A percentile compares a stretch with the other conserved stretches of the same genome.
These are phyloP conservation scores for Plicaturopsis crispa DNA, from an alignment of 768 basidiomycete species.

Conservation along the genomic window DNA sequence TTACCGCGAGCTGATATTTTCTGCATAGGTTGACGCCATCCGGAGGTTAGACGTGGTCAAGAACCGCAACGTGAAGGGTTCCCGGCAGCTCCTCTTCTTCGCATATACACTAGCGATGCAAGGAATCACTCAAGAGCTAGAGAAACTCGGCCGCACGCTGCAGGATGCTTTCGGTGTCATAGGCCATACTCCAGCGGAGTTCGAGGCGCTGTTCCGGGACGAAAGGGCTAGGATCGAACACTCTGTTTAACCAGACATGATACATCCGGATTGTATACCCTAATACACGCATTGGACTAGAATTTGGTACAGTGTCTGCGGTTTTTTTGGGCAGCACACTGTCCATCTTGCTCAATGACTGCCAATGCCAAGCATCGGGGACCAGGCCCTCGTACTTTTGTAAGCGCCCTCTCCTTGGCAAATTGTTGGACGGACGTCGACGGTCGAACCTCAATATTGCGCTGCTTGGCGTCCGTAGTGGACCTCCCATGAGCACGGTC, in stretches of 20 bases:
- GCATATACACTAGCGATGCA: constrained; percentile 94
- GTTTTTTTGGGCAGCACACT: too few relatives aligned
- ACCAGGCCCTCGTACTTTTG: too few relatives aligned
- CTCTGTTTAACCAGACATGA: neutral
- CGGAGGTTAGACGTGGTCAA: constrained; percentile 83
- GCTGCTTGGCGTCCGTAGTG: too few relatives aligned
- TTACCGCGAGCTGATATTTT: neutral
- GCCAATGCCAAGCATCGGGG: too few relatives aligned
- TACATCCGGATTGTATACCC: too few relatives aligned
- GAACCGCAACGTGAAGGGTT: constrained; percentile 71
- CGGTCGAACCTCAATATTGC: too few relatives aligned
- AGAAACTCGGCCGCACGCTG: constrained; percentile 68
- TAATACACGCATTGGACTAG: too few relatives aligned
- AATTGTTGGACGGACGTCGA: too few relatives aligned
- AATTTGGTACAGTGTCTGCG: too few relatives aligned
- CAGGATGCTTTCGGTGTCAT: constrained; percentile 93
- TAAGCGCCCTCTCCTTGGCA: too few relatives aligned
- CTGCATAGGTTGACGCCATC: constrained; percentile 70
- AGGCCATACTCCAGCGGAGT: constrained; percentile 72
- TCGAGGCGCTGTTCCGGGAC: constrained; percentile 63
- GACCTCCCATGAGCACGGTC: too few relatives aligned
- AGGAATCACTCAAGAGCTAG: constrained; percentile 86
- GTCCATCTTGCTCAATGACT: too few relatives aligned
- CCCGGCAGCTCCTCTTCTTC: constrained; percentile 84
- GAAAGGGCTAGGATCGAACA: neutral